Conservation (phyloP, 768 basidiomycete species). For the Albatrellus ellisii region DNA sequence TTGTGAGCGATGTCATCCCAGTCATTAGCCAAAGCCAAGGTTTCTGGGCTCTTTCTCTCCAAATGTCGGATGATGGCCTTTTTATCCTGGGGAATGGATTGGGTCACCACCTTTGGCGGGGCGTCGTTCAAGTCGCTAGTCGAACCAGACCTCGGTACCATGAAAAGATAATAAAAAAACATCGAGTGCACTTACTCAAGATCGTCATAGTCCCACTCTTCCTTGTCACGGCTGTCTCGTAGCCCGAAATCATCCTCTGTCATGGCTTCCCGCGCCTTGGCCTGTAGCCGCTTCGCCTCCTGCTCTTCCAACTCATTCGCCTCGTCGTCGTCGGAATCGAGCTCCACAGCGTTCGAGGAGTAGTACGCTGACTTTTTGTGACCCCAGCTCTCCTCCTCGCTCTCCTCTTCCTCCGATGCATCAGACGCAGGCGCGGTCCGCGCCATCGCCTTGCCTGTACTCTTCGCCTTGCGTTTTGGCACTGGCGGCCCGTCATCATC, state of each 20-base stretch:
- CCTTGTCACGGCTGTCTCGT: slow-evolving; percentile 36
- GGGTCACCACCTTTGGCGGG: slow-evolving; percentile 19
- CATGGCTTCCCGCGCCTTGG: slow-evolving; percentile 59
- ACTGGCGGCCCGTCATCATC: slow-evolving; percentile 15
- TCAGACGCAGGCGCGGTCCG: slow-evolving; percentile 14
- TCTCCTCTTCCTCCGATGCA: slow-evolving; percentile 17
- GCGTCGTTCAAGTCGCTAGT: slow-evolving; percentile 28
- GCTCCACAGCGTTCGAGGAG: slow-evolving; percentile 66
- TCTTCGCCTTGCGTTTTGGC: slow-evolving; percentile 15
- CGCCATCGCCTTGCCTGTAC: slow-evolving; percentile 16
- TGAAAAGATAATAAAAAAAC: neutral
- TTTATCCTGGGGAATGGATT: slow-evolving; percentile 40
- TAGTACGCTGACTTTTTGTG: slow-evolving; percentile 71
- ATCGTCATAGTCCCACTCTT: slow-evolving; percentile 15
- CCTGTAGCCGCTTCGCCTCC: slow-evolving; percentile 72
- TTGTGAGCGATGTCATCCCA: slow-evolving; percentile 60
- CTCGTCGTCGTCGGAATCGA: slow-evolving; percentile 84
- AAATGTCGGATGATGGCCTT: slow-evolving; percentile 48
- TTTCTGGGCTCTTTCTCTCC: slow-evolving; percentile 65
- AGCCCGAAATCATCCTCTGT: slow-evolving; percentile 78
- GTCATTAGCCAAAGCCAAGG: slow-evolving; percentile 69
- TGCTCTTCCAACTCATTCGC: slow-evolving; percentile 79
- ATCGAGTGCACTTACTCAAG: slow-evolving; percentile 4
- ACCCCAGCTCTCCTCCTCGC: slow-evolving; percentile 73
- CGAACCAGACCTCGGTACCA: neutral